Evolutionary conservation across 345 rosid genomes (phyloP), one percentile per base, ranked within the genome.

Genomic region (Hevea brasiliensis): DNA sequence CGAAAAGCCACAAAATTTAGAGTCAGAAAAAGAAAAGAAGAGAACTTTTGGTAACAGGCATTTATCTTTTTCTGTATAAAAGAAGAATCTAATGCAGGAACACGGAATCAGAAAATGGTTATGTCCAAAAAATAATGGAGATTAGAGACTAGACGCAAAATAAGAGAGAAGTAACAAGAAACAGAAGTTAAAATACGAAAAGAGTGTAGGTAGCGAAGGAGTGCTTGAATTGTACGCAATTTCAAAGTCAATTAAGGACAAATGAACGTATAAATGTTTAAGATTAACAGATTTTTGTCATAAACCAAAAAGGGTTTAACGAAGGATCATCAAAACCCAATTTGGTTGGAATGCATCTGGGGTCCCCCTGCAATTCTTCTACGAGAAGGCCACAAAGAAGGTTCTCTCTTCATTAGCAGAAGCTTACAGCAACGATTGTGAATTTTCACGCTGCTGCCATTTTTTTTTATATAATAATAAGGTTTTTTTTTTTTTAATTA

Each of bases 141-240:
- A 14, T 35, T 27, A 5, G 29, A 47, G 77, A 74, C n/a, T n/a
- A 76, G 76, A 54, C 76, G 81, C 68, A 54, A 1, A 2, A 4
- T 71, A 70, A 35, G 56, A 42, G 27, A 74, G 10, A 13, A 51
- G 37, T 18, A 53, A 45, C 20, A 9, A 70, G 24, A 57, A 76
- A 55, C 42, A 76, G 68, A 68, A 80, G 77, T 70, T 74, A 75
- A 68, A 70, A 71, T 60, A 72, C 67, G 76, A 70, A 24, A 81
- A 55, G 74, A 72, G 73, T 68, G 65, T 23, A 53, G 70, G 79
- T 37, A 47, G 29, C 20, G 29, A 18, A 14, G 60, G 72, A 23
- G 86, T 59, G 78, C 81, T 80, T 79, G 73, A 82, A 70, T 47
- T 71, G 72, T 65, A 84, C 81, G 89, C 88, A 56, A 66, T 74